Conservation (phyloP, 2,329 filamentous ascomycete species). For the Colletotrichum phormii region DNA sequence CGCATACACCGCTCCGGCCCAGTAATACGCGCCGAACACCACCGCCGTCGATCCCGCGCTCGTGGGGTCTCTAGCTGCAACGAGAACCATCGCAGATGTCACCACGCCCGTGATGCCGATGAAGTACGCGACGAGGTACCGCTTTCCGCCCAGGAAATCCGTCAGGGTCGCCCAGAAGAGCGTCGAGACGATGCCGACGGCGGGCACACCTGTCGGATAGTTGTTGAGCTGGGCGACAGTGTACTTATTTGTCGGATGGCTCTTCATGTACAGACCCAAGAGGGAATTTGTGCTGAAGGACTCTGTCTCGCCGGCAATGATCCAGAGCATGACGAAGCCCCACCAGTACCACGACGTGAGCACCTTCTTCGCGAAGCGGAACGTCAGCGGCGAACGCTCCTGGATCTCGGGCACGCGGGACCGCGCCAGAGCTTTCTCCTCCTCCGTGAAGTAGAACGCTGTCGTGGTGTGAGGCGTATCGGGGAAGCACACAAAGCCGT, state of each 20-base stretch:
- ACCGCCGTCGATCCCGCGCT: conserved; percentile 57
- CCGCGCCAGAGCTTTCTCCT: conserved; percentile 53
- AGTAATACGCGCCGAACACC: conserved; percentile 76
- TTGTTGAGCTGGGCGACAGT: conserved; percentile 64
- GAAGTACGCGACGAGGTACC: conserved; percentile 75
- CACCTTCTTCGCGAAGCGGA: conserved; percentile 64
- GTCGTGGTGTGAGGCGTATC: conserved; percentile 55
- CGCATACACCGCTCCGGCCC: conserved; percentile 76
- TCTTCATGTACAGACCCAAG: conserved; percentile 62
- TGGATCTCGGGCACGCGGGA: conserved; percentile 52
- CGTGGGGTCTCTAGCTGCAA: conserved; percentile 55
- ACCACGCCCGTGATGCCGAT: conserved; percentile 73
- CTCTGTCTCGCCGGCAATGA: conserved; percentile 78
- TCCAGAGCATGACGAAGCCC: conserved; percentile 75
- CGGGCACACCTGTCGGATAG: conserved; percentile 67
- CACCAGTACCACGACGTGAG: conserved; percentile 73
- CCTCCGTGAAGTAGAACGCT: conserved; percentile 50
- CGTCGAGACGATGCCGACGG: conserved; percentile 69
- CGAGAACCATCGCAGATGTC: conserved; percentile 72
- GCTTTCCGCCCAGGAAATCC: conserved; percentile 71
- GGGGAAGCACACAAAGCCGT: conserved; percentile 62
- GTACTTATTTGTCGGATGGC: conserved; percentile 56
- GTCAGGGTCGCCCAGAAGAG: conserved; percentile 78
- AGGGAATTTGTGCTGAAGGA: conserved; percentile 76
- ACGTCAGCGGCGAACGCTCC: conserved; percentile 57